Base-by-base conservation (phyloP, 148 eudicot genomes). In the Beta vulgaris region DNA sequence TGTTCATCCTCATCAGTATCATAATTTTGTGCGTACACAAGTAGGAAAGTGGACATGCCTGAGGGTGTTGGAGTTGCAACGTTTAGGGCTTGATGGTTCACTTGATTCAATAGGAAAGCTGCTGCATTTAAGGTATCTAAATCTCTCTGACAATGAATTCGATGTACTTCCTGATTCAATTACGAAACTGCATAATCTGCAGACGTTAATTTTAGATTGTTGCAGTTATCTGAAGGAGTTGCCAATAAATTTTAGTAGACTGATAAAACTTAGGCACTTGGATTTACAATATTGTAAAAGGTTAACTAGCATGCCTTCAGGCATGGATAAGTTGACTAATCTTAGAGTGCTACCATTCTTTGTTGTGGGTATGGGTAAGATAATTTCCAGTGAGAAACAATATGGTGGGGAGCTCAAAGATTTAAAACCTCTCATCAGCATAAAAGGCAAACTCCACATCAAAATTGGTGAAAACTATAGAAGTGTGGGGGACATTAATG, bases 81-180 rank as follows among this genome's bases (percentile, higher is more conserved):
- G 7, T n/a, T 15, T 53, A 9, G 57, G 25, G 23, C 23, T 80
- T n/a, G 49, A 54, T 46, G 12, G 7, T 23, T 68, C 79, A 42
- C 65, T 80, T 0, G 43, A 73, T 7, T 39, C 75, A 11, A 48
- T 83, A 42, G 80, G 73, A 19, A 28, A 69, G 7, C 14, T 83
- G 49, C 42, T 75, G 42, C 85, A 76, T 72, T 31, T 83, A 53
- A 68, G 85, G 48, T 68, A 72, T 65, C 72, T 83, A 40, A 37
- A 72, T 35, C 77, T 79, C 16, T 10, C 29, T 25, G 23, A 1
- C 2, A 76, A 76, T 55, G 0, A 7, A 55, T 0, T 49, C n/a
- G n/a, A n/a, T n/a, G n/a, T n/a, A n/a, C n/a, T n/a, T n/a, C n/a
- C n/a, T n/a, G n/a, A n/a, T 79, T 76, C 80, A n/a, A 73, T 68